phyloP scores from a whole-genome alignment of 2,329 filamentous ascomycete genomes.

The Diplodia corticola region DNA sequence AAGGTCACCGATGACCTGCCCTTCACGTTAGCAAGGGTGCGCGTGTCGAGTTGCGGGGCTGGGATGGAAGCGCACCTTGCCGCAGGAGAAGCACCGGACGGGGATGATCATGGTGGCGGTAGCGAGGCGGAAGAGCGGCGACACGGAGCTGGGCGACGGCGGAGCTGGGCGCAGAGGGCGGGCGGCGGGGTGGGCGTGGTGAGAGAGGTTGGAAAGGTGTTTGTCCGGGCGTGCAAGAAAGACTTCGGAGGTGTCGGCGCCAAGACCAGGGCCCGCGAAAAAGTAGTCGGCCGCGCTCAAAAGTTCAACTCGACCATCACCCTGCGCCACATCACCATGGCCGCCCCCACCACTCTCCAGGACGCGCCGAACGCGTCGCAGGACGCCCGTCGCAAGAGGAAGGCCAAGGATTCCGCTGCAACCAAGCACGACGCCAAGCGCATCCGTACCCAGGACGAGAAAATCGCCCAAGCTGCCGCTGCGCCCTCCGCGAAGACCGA shows the following conservation, averaged over 20 bases:
- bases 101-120: conserved; percentile 87
- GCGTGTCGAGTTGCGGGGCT: not conserved
- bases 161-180: conserved; percentile 7
- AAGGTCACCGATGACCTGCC: conserved; percentile 89
- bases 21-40: conserved; percentile 31
- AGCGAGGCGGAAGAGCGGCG: conserved; percentile 22
- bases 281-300: not conserved
- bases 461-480: not conserved
- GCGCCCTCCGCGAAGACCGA: not conserved
- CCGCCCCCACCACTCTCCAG: conserved; percentile 7
- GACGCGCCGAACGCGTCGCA: not conserved
- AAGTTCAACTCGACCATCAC: conserved; percentile 12
- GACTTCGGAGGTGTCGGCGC: conserved; percentile 18
- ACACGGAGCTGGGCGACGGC: conserved; percentile 23
- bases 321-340: conserved; percentile 19
- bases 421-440: conserved; percentile 20
- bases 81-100: conserved; percentile 97
- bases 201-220: conserved; percentile 26
- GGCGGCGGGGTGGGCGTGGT: conserved; percentile 26
- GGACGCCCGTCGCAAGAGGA: conserved; percentile 15
- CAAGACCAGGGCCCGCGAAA: conserved; percentile 10
- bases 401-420: conserved; percentile 17
- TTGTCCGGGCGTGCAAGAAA: conserved; percentile 8
- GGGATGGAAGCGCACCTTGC: conserved; percentile 68
- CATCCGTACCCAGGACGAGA: conserved; percentile 20